phyloP scores from a whole-genome alignment of 192 early-diverging fungal genomes.

The Oehlia diaphana region DNA sequence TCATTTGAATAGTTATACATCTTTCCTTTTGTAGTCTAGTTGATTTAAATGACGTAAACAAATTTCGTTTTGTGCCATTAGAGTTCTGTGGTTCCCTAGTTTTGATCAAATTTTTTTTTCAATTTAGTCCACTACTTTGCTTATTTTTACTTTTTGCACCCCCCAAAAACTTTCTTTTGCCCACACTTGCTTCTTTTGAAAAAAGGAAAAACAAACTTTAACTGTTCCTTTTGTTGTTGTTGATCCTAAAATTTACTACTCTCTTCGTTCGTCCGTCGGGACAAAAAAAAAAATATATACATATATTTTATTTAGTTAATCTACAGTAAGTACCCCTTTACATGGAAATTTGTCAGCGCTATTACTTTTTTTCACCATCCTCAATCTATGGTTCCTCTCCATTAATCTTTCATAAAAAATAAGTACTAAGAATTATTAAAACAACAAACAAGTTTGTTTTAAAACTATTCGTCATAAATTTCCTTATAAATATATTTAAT shows the following conservation, averaged over 20 bases:
- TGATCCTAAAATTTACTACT: not conserved
- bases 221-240: not conserved
- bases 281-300: not conserved
- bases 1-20: not conserved
- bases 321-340: not conserved
- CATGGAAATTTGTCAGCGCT: not conserved
- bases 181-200: slow-evolving; percentile 4
- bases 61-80: slow-evolving; percentile 10
- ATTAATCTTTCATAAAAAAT: not conserved
- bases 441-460: not conserved
- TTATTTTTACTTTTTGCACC: not conserved
- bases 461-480: not conserved
- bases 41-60: slow-evolving; percentile 6
- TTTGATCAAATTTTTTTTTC: slow-evolving; percentile 23
- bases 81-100: slow-evolving; percentile 17
- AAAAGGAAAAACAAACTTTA: slow-evolving; percentile 18
- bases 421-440: not conserved
- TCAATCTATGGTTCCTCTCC: not conserved
- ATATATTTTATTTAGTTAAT: not conserved
- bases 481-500: not conserved
- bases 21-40: slow-evolving; percentile 6
- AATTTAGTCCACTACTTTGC: not conserved
- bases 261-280: not conserved
- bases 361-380: not conserved
- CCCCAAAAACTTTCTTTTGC: slow-evolving; percentile 17